Evolutionary conservation across 768 basidiomycete species (phyloP).

Genomic region (Amanita pseudoporphyria): DNA sequence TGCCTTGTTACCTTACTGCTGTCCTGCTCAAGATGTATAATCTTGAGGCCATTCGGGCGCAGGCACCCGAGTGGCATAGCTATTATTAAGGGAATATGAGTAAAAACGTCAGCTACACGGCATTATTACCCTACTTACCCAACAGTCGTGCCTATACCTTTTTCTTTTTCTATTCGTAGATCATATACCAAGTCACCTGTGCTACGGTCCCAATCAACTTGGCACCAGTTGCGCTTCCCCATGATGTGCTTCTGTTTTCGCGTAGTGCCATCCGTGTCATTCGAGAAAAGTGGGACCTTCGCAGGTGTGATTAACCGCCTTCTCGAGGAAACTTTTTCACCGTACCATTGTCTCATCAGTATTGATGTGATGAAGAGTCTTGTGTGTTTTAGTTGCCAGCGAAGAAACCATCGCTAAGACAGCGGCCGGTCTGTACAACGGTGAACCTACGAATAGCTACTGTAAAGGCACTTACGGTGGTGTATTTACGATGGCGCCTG

Average conservation of each 20-base stretch:
- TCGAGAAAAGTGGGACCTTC: constrained; percentile 67
- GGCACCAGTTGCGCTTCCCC: constrained; percentile 85
- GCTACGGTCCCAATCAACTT: constrained; percentile 44
- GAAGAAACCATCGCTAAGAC: constrained; percentile 77
- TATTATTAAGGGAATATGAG: background rate
- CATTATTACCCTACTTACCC: constrained; percentile 39
- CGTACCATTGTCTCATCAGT: constrained; percentile 87
- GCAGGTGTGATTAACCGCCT: background rate
- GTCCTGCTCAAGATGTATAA: background rate
- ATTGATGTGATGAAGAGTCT: constrained; percentile 68
- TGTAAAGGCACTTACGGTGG: constrained; percentile 43
- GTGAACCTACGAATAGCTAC: background rate
- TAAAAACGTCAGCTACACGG: background rate
- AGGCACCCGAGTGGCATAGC: constrained; percentile 16
- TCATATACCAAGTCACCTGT: constrained; percentile 70
- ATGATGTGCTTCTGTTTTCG: constrained; percentile 78
- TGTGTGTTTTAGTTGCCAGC: constrained; percentile 74
- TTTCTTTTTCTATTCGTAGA: constrained; percentile 77
- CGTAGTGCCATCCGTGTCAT: constrained; percentile 67
- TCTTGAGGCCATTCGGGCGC: constrained; percentile 16
- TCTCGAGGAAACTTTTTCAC: background rate
- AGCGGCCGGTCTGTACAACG: constrained; percentile 44
- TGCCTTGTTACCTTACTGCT: background rate
- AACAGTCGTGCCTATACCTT: constrained; percentile 73
- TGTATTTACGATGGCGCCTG: constrained; percentile 92